Evolutionary conservation across 78 protist genomes (phyloP).

Genomic region (Dictyostelium intermedium): DNA sequence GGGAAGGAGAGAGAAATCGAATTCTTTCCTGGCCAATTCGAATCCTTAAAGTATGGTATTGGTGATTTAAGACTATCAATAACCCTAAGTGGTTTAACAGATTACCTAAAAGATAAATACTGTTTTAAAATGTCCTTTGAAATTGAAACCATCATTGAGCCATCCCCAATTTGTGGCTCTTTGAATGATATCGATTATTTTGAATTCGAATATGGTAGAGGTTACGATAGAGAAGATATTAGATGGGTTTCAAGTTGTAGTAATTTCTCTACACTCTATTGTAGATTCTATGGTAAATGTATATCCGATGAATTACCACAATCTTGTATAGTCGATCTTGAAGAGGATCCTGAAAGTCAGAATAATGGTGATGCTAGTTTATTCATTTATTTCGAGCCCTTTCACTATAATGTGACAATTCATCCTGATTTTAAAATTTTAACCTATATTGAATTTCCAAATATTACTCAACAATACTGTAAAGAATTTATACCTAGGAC

Average conservation of each 20-base stretch:
- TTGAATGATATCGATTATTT: not conserved
- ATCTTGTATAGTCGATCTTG: not conserved
- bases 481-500: not conserved
- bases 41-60: not conserved
- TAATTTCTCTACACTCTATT: not conserved
- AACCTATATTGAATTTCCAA: not conserved
- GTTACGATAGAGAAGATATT: constrained; percentile 5
- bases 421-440: constrained; percentile 25
- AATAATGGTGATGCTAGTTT: not conserved
- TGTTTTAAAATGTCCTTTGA: not conserved
- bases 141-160: not conserved
- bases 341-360: constrained; percentile 12
- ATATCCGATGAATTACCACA: constrained; percentile 21
- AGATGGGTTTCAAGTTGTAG: constrained; percentile 1
- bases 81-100: not conserved
- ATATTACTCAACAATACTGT: not conserved
- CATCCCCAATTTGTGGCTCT: not conserved
- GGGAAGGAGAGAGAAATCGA: not conserved
- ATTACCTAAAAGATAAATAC: not conserved
- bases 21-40: not conserved
- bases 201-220: constrained; percentile 8
- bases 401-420: not conserved
- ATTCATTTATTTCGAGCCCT: not conserved
- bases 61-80: not conserved
- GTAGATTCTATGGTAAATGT: constrained; percentile 31